Base-by-base conservation (phyloP, 257 asterid genomes). In the Lycium ferocissimum region DNA sequence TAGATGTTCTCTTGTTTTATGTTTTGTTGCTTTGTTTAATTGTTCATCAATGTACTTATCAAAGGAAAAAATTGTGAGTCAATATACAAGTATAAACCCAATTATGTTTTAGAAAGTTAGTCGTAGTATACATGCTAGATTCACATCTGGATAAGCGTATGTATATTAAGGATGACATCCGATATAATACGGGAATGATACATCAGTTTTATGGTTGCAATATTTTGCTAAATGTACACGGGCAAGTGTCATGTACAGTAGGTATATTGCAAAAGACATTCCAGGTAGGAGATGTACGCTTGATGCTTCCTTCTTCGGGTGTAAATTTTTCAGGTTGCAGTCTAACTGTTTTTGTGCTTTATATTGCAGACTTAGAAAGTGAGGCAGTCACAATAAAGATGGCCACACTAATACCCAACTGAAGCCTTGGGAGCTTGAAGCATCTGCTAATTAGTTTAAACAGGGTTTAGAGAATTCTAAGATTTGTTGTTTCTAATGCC, bases 281-380 rank as follows among this genome's bases (percentile, higher is more conserved):
- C 80, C 57, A 73, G 40, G 80, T 73, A n/a, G 80, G 37, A 45
- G 5, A 72, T 45, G 45, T 10, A 18, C 57, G 4, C 57, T 11
- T 10, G 80, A 5, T 45, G 18, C 11, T 72, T 17, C 58, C 33
- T 26, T 26, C 33, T n/a, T 45, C 80, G n/a, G 80, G 80, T 43
- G 58, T 45, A 11, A 22, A n/a, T 2, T 9, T 70, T 71, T 45
- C 80, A 72, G 35, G 37, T 43, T 72, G 57, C 57, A 43, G 9
- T 72, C 56, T 69, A 37, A 70, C 17, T 70, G 79, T 40, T 70
- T 40, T 70, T 70, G 54, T 40, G 54, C 35, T 18, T 70, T 9
- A 7, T 38, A 70, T 70, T 70, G 54, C 79, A 70, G 79, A 17
- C 56, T 40, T 70, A 37, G 35, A 70, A 70, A 70, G 79, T 70